phyloP scores from a whole-genome alignment of 1,284 basidiomycete genomes.

The Lentinula novae-zelandiae region DNA sequence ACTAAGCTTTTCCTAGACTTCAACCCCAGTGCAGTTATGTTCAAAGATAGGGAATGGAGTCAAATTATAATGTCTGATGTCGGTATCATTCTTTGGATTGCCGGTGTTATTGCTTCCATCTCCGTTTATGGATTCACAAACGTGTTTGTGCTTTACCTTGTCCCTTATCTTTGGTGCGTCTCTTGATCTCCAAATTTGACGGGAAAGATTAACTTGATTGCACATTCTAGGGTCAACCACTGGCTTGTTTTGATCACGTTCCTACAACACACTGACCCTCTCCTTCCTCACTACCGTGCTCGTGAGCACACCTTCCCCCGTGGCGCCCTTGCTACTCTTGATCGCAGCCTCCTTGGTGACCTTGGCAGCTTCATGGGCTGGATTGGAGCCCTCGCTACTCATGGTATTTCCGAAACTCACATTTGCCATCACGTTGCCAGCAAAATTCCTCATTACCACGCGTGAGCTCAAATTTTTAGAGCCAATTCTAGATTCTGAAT shows the following conservation, averaged over 20 bases:
- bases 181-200: neutral
- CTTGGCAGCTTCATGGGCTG: constrained; percentile 70
- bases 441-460: constrained; percentile 93
- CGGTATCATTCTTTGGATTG: constrained; percentile 76
- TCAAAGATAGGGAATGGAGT: constrained; percentile 75
- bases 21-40: constrained; percentile 78
- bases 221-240: constrained; percentile 61
- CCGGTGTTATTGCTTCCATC: constrained; percentile 56
- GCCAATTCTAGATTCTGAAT: neutral
- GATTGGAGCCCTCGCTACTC: constrained; percentile 76
- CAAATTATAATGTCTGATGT: constrained; percentile 86
- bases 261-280: constrained; percentile 96
- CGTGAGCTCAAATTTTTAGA: constrained; percentile 36
- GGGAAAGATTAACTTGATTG: neutral
- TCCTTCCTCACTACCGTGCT: constrained; percentile 92
- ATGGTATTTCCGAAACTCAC: constrained; percentile 93
- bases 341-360: constrained; percentile 85
- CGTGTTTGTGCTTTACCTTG: constrained; percentile 79
- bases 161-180: constrained; percentile 85
- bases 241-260: constrained; percentile 93
- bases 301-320: constrained; percentile 92
- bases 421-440: constrained; percentile 87
- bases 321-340: constrained; percentile 91
- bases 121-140: constrained; percentile 69
- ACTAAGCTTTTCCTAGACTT: constrained; percentile 58